Base-by-base conservation (phyloP, 2,329 filamentous ascomycete genomes). In the Alternaria arbusti region DNA sequence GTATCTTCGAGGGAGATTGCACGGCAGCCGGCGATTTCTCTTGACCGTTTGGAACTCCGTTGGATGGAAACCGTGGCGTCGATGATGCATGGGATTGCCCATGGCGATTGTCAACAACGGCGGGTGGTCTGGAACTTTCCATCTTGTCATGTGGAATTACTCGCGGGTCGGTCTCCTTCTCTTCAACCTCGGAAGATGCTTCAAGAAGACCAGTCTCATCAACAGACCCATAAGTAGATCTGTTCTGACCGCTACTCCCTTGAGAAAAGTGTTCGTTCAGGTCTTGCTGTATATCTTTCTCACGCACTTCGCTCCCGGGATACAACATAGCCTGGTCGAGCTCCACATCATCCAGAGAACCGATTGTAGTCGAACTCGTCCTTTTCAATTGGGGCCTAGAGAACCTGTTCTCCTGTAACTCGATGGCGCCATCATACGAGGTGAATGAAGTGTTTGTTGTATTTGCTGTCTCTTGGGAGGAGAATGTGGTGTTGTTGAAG, bases 391-490 rank as follows among this genome's bases (percentile, higher is more conserved):
- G 63, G 13, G 61, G 63, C 25, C 58, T 57, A 15, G n/a, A 36
- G 7, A 49, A 13, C n/a, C 12, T 22, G 11, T 17, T 25, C 6
- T n/a, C 13, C 5, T 66, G 22, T n/a, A 69, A 57, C n/a, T 59
- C 57, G 4, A 17, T 46, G 15, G 25, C 57, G 25, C 64, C 54
- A 51, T 58, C 63, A 23, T 56, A 46, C 6, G 67, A 68, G 6
- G 57, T 70, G 45, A 79, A 79, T 3, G 74, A 76, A 1, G 72
- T 76, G 9, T 70, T 71, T 1, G 63, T 65, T 1, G 69, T 70
- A 23, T 61, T 66, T 13, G 59, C 36, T 8, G 68, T 73, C 46
- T 68, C 64, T 49, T 77, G 74, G 5, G 74, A 72, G 5, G 76
- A 78, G 10, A 60, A 63, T 2, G 64, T 52, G 5, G 61, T 69